phyloP scores from a whole-genome alignment of 768 basidiomycete genomes.

The Galerina marginata region DNA sequence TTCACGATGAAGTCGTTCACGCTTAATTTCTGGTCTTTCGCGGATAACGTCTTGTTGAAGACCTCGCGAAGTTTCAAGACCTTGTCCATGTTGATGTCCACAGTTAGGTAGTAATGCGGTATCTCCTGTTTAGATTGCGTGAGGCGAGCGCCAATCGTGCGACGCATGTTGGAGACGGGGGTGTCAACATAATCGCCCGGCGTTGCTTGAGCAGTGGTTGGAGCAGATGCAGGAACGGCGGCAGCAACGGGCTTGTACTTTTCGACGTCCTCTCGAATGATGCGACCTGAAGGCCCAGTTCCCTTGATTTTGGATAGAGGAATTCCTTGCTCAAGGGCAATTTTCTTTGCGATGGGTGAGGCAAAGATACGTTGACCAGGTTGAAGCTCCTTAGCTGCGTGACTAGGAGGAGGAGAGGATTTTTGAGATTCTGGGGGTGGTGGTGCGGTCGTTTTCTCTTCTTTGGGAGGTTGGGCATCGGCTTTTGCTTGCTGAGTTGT shows the following conservation, averaged over 20 bases:
- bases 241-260: conserved; percentile 68
- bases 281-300: conserved; percentile 91
- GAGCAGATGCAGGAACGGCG: conserved; percentile 45
- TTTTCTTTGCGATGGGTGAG: conserved; percentile 94
- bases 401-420: conserved; percentile 36
- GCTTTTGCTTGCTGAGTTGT: conserved; percentile 41
- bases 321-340: conserved; percentile 93
- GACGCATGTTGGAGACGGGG: conserved; percentile 93
- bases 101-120: conserved; percentile 97
- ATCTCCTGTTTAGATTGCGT: conserved; percentile 91
- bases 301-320: conserved; percentile 91
- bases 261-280: conserved; percentile 94
- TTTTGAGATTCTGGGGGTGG: conserved; percentile 15
- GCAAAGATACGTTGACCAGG: conserved; percentile 89
- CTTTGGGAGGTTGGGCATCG: conserved; percentile 32
- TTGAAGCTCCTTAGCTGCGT: conserved; percentile 57
- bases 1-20: conserved; percentile 99
- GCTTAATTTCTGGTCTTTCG: conserved; percentile 95
- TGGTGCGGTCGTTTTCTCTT: conserved; percentile 24
- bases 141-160: conserved; percentile 88
- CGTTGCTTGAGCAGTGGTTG: conserved; percentile 52
- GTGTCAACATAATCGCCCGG: conserved; percentile 82
- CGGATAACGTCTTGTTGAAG: conserved; percentile 88
- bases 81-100: conserved; percentile 96
- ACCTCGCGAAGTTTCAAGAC: conserved; percentile 92